Evolutionary conservation across 306 rosid genomes (phyloP).

Genomic region (Prunus armeniaca): DNA sequence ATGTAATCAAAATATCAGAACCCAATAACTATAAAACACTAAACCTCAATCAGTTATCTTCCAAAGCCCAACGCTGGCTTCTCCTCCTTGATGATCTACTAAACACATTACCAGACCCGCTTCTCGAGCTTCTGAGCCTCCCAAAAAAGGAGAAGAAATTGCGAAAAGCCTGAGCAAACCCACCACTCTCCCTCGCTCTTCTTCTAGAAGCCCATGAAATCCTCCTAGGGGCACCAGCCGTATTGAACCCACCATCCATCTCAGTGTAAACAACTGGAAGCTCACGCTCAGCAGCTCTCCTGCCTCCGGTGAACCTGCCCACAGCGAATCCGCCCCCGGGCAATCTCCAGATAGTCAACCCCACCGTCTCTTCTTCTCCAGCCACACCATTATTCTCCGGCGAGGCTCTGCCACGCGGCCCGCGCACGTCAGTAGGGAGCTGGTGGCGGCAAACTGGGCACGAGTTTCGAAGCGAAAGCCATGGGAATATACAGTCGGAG

Average conservation of each 20-base stretch:
- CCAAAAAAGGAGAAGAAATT: slow-evolving; percentile 45
- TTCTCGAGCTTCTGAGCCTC: slow-evolving; percentile 43
- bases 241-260: slow-evolving; percentile 73
- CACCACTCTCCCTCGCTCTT: slow-evolving; percentile 53
- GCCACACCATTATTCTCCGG: slow-evolving; percentile 23
- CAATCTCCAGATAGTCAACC: slow-evolving; percentile 71
- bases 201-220: slow-evolving; percentile 47
- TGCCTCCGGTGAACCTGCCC: slow-evolving; percentile 70
- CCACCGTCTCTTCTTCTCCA: slow-evolving; percentile 47
- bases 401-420: slow-evolving; percentile 31
- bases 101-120: slow-evolving; percentile 34
- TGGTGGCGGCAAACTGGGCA: slow-evolving; percentile 75
- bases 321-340: slow-evolving; percentile 82
- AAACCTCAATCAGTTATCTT: slow-evolving; percentile 33
- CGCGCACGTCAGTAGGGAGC: slow-evolving; percentile 47
- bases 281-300: slow-evolving; percentile 55
- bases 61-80: slow-evolving; percentile 30
- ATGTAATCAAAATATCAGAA: slow-evolving; percentile 2
- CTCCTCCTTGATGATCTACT: slow-evolving; percentile 41
- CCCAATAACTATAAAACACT: not conserved
- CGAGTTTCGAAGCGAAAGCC: slow-evolving; percentile 68
- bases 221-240: slow-evolving; percentile 50
- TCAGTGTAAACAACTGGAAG: slow-evolving; percentile 75
- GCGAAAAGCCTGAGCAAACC: slow-evolving; percentile 38
- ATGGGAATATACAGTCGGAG: slow-evolving; percentile 60